Conservation (phyloP, 1,139 yeast genomes). For the Lodderomyces metapsilosis region DNA sequence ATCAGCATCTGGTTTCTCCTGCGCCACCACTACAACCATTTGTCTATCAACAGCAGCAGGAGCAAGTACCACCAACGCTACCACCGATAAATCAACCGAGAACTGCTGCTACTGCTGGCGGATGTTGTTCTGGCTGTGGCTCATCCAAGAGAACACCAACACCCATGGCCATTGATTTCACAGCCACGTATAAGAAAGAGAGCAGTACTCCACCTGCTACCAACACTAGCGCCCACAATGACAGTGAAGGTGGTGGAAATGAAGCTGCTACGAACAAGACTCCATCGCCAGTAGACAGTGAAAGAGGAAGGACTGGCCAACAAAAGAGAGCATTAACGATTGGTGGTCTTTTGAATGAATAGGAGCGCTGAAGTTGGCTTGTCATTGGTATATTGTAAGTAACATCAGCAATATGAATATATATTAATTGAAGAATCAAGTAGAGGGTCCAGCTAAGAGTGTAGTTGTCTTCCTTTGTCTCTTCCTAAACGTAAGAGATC, state of each 20-base stretch:
- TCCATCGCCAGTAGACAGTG: background rate
- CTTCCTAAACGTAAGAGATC: too few relatives aligned
- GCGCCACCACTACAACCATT: slow-evolving; percentile 25
- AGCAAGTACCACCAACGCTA: slow-evolving; percentile 10
- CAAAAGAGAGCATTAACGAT: slow-evolving; percentile 25
- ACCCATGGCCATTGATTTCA: slow-evolving; percentile 32
- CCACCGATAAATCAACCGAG: slow-evolving; percentile 14
- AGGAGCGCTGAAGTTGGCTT: background rate
- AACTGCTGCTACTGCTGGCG: slow-evolving; percentile 7
- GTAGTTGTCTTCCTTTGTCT: too few relatives aligned
- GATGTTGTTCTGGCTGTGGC: slow-evolving; percentile 12
- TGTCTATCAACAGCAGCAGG: background rate
- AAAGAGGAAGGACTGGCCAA: slow-evolving; percentile 5
- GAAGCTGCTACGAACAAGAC: background rate
- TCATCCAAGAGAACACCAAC: slow-evolving; percentile 8
- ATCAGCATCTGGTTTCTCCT: slow-evolving; percentile 28
- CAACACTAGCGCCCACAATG: background rate
- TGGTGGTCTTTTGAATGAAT: slow-evolving; percentile 36
- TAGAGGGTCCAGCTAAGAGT: too few relatives aligned
- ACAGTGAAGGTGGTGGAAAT: slow-evolving; percentile 6
- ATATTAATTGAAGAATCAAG: background rate
- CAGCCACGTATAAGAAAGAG: slow-evolving; percentile 16
- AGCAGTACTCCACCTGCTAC: slow-evolving; percentile 3
- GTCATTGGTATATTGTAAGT: background rate
- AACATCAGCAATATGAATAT: background rate